phyloP scores from a whole-genome alignment of 1,284 basidiomycete genomes.

The Sporisorium scitamineum region DNA sequence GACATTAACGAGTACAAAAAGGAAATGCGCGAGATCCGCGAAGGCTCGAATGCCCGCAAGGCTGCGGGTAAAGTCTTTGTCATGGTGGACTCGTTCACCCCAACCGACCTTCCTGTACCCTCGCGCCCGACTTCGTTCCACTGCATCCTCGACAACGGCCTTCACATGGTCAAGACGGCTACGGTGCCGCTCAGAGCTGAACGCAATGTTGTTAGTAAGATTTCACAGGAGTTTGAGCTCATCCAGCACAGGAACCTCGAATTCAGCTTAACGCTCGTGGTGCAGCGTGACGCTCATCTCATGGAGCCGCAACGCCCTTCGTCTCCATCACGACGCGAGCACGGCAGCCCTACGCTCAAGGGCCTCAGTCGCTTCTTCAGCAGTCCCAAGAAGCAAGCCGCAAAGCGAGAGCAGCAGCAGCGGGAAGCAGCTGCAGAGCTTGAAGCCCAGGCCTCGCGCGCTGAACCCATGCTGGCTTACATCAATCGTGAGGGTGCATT shows the following conservation, averaged over 20 bases:
- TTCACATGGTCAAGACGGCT: slow-evolving; percentile 94
- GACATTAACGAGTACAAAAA: slow-evolving; percentile 96
- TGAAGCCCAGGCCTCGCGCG: slow-evolving; percentile 34
- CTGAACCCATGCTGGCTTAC: slow-evolving; percentile 60
- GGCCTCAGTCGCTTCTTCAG: slow-evolving; percentile 60
- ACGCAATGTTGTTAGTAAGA: slow-evolving; percentile 73
- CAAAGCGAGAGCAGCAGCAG: slow-evolving; percentile 53
- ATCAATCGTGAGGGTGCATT: slow-evolving; percentile 64
- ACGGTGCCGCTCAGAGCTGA: slow-evolving; percentile 77
- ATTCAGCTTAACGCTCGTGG: slow-evolving; percentile 66
- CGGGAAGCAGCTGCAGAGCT: slow-evolving; percentile 40
- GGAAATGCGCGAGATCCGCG: slow-evolving; percentile 83
- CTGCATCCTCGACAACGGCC: slow-evolving; percentile 95
- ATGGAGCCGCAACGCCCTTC: slow-evolving; percentile 41
- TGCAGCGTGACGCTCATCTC: slow-evolving; percentile 60
- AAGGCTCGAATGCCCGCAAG: slow-evolving; percentile 81
- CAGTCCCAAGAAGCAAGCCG: slow-evolving; percentile 61
- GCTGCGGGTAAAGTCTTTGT: slow-evolving; percentile 93
- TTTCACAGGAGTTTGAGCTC: slow-evolving; percentile 90
- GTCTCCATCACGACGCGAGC: slow-evolving; percentile 47
- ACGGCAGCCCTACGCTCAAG: slow-evolving; percentile 54
- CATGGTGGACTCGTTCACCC: slow-evolving; percentile 71
- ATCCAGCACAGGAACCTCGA: slow-evolving; percentile 67
- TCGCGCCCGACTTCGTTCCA: slow-evolving; percentile 78
- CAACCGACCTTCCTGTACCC: slow-evolving; percentile 58